Evolutionary conservation across 73 alveolate genomes (phyloP).

Genomic region (Tetrahymena malaccensis): DNA sequence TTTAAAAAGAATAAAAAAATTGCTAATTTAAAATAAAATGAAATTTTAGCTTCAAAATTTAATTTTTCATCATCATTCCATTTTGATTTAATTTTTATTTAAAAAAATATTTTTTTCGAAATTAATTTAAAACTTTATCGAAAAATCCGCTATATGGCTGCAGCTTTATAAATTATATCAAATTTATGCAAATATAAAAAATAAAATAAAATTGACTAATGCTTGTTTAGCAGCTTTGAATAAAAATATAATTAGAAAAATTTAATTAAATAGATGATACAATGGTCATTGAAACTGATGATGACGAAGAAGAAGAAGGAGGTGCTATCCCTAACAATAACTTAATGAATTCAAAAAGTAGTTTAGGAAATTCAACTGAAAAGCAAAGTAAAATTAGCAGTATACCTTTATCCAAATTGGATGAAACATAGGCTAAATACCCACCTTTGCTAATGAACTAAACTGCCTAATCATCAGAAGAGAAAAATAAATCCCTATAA

Average conservation of each 20-base stretch:
- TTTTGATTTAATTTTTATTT: too few relatives aligned
- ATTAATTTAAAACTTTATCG: too few relatives aligned
- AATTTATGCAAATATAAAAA: neutral
- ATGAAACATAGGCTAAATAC: neutral
- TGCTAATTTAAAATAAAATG: neutral
- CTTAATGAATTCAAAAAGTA: neutral
- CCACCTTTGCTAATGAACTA: neutral
- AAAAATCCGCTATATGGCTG: neutral
- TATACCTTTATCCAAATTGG: neutral
- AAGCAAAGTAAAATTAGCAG: neutral
- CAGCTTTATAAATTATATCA: neutral
- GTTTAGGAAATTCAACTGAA: neutral
- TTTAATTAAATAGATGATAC: neutral
- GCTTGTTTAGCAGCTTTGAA: too few relatives aligned
- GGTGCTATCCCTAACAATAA: neutral
- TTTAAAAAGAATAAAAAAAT: too few relatives aligned
- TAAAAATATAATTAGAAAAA: neutral
- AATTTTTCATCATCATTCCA: too few relatives aligned
- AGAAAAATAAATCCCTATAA: neutral
- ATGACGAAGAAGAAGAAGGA: neutral
- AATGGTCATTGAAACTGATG: neutral
- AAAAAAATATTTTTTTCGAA: too few relatives aligned
- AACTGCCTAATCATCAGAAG: neutral
- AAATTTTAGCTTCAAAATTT: too few relatives aligned
- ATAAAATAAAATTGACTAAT: too few relatives aligned